Base-by-base conservation (phyloP, 1,284 basidiomycete species). In the Ganoderma leucocontextum region DNA sequence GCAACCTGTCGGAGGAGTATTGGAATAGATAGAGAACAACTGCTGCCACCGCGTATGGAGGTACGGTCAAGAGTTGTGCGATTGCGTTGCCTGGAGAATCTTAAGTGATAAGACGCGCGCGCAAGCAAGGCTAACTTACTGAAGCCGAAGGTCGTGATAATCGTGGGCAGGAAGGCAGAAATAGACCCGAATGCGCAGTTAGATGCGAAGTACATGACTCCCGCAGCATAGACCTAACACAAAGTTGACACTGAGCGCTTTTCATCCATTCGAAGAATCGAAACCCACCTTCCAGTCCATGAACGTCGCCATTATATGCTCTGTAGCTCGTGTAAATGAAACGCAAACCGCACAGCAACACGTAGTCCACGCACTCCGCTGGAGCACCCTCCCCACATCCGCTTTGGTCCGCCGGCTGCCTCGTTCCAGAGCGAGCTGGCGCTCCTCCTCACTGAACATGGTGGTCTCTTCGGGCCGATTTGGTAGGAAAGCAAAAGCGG, bases 111-210 rank as follows among this genome's bases (percentile, higher is more conserved):
- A 6, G 13, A 19, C 5, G 17, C 9, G 15, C 15, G 33, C 22
- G 19, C 3, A 4, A 52, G 39, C 10, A 9, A 4, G 6, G n/a
- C 66, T 59, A 35, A 62, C 64, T 35, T 71, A 86, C 86, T 86
- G 75, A 85, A 87, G 15, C 89, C 91, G 74, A 94, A 88, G 0
- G 89, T 91, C 63, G 85, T 86, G 69, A 95, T 89, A 74, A 95
- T 95, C 0, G 94, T 96, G 0, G 95, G 95, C 36, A 96, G 81
- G 81, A 96, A 96, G 0, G 93, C 95, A 4, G 91, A 90, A 53
- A 94, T 91, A 2, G 91, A 91, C 12, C 92, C 92, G 2, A 95
- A 83, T 1, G 91, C 90, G 64, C 90, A 87, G 78, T 96, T 96
- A 68, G 93, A 82, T 35, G 91, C 93, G 71, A 93, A 94, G 78